Base-by-base conservation (phyloP, 805 yeast genomes). In the Starmerella stellata region DNA sequence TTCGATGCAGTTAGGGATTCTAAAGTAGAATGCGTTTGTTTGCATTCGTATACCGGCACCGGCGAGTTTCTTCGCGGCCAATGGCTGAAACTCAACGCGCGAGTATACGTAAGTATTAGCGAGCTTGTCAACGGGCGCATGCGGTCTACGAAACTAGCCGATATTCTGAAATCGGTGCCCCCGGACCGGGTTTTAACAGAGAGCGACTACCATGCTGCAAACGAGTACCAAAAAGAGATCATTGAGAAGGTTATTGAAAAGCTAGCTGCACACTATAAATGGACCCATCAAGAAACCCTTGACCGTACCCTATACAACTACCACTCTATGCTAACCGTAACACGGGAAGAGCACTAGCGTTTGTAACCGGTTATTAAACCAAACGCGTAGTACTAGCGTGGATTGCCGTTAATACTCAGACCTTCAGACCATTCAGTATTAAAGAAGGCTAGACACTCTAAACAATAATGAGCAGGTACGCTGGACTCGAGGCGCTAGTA, bases 31-130 rank as follows among this genome's bases (percentile, higher is more conserved):
- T 55, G 67, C 2, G 56, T 83, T 1, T 71, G 80, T 29, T 62
- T 90, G 19, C 96, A 87, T 53, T 81, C 95, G 0, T 90, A 74
- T 55, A 72, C 82, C 5, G 96, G 96, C 1, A 75, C 93, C 2
- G 44, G 64, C 0, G 94, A 82, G 32, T 81, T 55, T 35, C 44
- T 53, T 18, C 37, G 36, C 4, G 40, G 44, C 19, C 41, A 44
- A 30, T 56, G 56, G 57, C 45, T 42, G 14, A 36, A 34, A 31
- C 38, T 47, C 24, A 20, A 33, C n/a, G 13, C 44, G 5, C 46
- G 51, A 7, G 56, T 73, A 3, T 67, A 46, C 44, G 69, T 74
- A 38, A 72, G 79, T 14, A 59, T 72, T n/a, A 70, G 78, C 8
- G 51, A 62, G 31, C 60, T 65, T 45, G 65, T 75, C 35, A 69